These are phyloP conservation scores for Marvania coccoides DNA, from an alignment of 139 green algal genomes.

Conservation along the genomic window DNA sequence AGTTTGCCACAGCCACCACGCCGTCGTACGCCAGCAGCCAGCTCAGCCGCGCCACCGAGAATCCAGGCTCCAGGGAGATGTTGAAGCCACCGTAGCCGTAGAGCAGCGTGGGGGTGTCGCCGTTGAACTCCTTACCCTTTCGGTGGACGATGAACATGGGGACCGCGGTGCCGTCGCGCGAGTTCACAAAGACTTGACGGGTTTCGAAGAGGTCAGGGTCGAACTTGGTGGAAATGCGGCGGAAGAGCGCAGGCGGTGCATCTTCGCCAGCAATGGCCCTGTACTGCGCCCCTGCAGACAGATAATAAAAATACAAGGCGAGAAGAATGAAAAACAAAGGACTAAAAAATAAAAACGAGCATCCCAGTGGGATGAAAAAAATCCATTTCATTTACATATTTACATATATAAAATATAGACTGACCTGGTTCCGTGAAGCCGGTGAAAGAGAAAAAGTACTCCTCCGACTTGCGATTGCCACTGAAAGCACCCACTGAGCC, in stretches of 20 bases:
- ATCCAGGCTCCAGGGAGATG: constrained; percentile 72
- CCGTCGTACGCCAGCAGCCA: constrained; percentile 57
- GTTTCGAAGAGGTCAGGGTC: constrained; percentile 62
- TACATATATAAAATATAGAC: constrained; percentile 30
- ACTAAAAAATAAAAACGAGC: too few relatives aligned
- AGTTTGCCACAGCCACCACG: constrained; percentile 65
- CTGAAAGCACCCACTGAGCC: constrained; percentile 45
- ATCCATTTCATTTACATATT: too few relatives aligned
- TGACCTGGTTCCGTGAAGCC: constrained; percentile 58
- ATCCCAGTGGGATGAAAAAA: too few relatives aligned
- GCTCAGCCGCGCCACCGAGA: constrained; percentile 49
- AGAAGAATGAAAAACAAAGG: too few relatives aligned
- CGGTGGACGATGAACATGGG: constrained; percentile 78
- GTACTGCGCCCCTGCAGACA: constrained; percentile 5
- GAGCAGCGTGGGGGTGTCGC: constrained; percentile 72
- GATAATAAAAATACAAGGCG: too few relatives aligned
- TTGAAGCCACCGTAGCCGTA: constrained; percentile 96
- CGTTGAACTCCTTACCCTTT: constrained; percentile 45
- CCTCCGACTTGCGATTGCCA: constrained; percentile 44
- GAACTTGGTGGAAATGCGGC: constrained; percentile 52
- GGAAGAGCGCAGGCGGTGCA: constrained; percentile 49
- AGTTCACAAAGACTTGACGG: constrained; percentile 74
- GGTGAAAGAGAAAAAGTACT: constrained; percentile 77
- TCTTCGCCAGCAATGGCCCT: neutral
- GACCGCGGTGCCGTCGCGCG: constrained; percentile 72